Evolutionary conservation across 2,329 filamentous ascomycete genomes (phyloP), one percentile per base, ranked within the genome.

Genomic region (Cladophialophora chaetospira): DNA sequence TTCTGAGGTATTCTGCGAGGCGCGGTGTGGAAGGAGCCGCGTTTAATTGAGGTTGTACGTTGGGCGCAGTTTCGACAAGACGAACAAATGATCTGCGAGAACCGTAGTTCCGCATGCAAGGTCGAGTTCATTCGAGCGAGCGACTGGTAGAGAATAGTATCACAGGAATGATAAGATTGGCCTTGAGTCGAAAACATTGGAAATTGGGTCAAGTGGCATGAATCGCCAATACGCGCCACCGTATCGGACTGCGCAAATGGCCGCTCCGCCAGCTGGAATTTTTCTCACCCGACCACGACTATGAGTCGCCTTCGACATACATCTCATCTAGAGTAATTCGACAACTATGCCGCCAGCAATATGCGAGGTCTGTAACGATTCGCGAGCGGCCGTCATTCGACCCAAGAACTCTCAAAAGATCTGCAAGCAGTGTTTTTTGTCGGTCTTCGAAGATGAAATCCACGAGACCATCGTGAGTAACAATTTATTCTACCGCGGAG

Each of bases 341-440:
- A 38, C 17, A 31, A 47, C 10, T 31, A 96, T 97, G 93, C 81
- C 91, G 5, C 90, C 91, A 19, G 81, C 83, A 17, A 76, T 82
- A 19, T 99, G 94, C 71, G 84, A 85, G 49, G 78, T 86, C 63
- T 99, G 94, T 76, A 82, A 88, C 62, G 82, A 79, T 19, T 82
- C 88, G 61, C 84, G 92, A 58, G 93, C 94, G 4, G 82, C 96
- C 17, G 94, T 99, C 56, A 90, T 97, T 61, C 85, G 94, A 25
- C 93, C 94, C 1, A 97, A 97, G 73, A 96, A 97, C 69, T 86
- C 95, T 67, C 86, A 95, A 66, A 96, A 96, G 68, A 82, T 99
- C 44, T 99, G 94, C 81, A 91, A 89, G 67, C 74, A 79, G 3
- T 99, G 94, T 74, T 99, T 99, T 73, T 84, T 96, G 53, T 68